Evolutionary conservation across 768 basidiomycete genomes (phyloP).

Genomic region (Pleurotus salmoneostramineus): DNA sequence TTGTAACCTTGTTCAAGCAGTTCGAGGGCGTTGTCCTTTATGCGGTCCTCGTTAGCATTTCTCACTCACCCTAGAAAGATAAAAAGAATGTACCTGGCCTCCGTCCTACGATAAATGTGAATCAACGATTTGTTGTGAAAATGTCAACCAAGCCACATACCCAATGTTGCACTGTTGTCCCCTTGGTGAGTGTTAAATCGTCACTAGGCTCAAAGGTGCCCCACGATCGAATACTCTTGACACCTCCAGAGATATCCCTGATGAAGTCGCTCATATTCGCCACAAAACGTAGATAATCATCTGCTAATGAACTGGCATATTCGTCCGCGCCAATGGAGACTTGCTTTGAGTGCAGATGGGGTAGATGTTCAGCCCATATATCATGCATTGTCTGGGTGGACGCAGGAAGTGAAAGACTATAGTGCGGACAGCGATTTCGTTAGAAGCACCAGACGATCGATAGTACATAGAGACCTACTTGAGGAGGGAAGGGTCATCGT

Average conservation of each 20-base stretch:
- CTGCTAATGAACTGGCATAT: slow-evolving; percentile 29
- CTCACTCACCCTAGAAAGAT: too few species aligned
- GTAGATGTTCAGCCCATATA: slow-evolving; percentile 37
- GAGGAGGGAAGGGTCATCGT: slow-evolving; percentile 14
- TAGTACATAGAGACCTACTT: slow-evolving; percentile 6
- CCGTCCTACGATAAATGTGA: background rate
- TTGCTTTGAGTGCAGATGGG: slow-evolving; percentile 33
- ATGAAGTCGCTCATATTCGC: slow-evolving; percentile 38
- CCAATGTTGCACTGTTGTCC: slow-evolving; percentile 3
- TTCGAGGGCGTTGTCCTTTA: background rate
- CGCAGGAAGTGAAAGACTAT: slow-evolving; percentile 19
- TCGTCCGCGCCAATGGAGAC: slow-evolving; percentile 46
- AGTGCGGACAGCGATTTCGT: background rate
- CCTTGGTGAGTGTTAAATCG: background rate
- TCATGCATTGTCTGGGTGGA: slow-evolving; percentile 37
- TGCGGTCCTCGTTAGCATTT: background rate
- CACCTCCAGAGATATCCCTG: slow-evolving; percentile 11
- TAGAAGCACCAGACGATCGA: background rate
- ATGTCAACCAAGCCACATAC: background rate
- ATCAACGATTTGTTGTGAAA: background rate
- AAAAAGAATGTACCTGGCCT: background rate
- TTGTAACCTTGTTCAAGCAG: background rate
- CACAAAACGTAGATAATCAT: slow-evolving; percentile 38
- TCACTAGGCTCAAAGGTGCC: background rate
- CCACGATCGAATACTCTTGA: background rate